A percentile compares a stretch with the other conserved stretches of the same genome.
Conservation (phyloP, 768 basidiomycete genomes). For the Cystobasidium ongulense region DNA sequence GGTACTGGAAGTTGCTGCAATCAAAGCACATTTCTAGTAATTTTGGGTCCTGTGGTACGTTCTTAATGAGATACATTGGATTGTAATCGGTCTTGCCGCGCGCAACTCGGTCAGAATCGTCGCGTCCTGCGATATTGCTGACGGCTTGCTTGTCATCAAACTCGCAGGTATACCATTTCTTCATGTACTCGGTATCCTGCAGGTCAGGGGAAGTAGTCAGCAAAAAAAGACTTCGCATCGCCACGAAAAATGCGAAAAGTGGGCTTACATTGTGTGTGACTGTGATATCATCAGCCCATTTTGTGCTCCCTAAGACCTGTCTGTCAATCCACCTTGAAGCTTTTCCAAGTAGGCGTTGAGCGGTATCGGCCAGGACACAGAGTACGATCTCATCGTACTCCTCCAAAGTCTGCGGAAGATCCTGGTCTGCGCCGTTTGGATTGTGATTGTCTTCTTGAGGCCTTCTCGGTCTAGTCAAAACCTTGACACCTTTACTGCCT, state of each 20-base stretch:
- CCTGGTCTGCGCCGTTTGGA: constrained; percentile 44
- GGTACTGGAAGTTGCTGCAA: constrained; percentile 39
- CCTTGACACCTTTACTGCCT: constrained; percentile 42
- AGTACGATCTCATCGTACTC: constrained; percentile 48
- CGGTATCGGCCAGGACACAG: constrained; percentile 47
- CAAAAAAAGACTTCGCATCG: constrained; percentile 19
- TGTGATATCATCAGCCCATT: constrained; percentile 49
- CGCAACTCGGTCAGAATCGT: constrained; percentile 44
- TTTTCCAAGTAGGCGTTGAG: constrained; percentile 45
- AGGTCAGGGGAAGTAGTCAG: neutral
- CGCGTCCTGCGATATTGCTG: constrained; percentile 43
- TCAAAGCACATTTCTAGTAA: constrained; percentile 48
- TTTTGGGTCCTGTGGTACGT: constrained; percentile 43
- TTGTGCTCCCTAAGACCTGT: constrained; percentile 45
- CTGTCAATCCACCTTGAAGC: constrained; percentile 45
- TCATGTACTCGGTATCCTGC: constrained; percentile 45
- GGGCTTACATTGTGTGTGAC: constrained; percentile 43
- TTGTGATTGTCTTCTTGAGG: constrained; percentile 46
- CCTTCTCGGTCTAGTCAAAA: constrained; percentile 43
- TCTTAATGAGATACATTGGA: constrained; percentile 49
- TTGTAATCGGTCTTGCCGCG: constrained; percentile 45
- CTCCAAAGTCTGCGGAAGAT: constrained; percentile 44
- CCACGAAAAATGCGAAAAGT: constrained; percentile 1
- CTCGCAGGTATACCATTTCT: constrained; percentile 46
- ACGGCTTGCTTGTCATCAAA: constrained; percentile 44